Base-by-base conservation (phyloP, 2,329 filamentous ascomycete genomes). In the Blumeria hordei region DNA sequence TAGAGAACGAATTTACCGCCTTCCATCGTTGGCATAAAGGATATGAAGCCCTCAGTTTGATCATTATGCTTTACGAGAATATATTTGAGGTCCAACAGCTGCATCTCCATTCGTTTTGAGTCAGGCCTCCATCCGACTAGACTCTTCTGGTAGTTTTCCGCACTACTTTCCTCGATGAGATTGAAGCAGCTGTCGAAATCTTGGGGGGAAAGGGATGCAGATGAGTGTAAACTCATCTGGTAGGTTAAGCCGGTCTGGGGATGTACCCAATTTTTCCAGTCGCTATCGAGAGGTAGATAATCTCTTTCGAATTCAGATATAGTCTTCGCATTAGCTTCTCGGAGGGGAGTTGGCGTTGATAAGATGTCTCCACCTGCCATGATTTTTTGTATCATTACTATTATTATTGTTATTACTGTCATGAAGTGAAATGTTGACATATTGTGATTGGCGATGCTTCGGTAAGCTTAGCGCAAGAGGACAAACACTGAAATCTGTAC, bases 11-110 rank as follows among this genome's bases (percentile, higher is more conserved):
- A 71, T 57, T 77, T 68, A 1, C 73, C 72, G 58, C 80, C 77
- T 63, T 86, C 82, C 61, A 76, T 76, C 1, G 79, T 82, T n/a
- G 82, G 74, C 80, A 84, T 81, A 62, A 85, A 70, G n/a, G 79
- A 83, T 1, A 74, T 71, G 61, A 85, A 83, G 4, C 72, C 78
- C 16, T 67, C 64, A 8, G 81, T 59, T 10, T 61, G 55, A 6
- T 56, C 57, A 18, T 64, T 60, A 9, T 67, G 65, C 58, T 71
- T 71, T 52, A 84, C 73, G 3, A 87, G 67, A 7, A 88, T 69
- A 64, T 86, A 88, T 45, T 80, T 74, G 65, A 88, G 74, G 56
- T 80, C 78, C 0, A 70, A 66, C 5, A 81, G 76, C 57, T 69
- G 69, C 83, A 88, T 87, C 69, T 88, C 84, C 11, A 67, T 67